Evolutionary conservation across 306 rosid species (phyloP).

Genomic region (Rubus idaeus): DNA sequence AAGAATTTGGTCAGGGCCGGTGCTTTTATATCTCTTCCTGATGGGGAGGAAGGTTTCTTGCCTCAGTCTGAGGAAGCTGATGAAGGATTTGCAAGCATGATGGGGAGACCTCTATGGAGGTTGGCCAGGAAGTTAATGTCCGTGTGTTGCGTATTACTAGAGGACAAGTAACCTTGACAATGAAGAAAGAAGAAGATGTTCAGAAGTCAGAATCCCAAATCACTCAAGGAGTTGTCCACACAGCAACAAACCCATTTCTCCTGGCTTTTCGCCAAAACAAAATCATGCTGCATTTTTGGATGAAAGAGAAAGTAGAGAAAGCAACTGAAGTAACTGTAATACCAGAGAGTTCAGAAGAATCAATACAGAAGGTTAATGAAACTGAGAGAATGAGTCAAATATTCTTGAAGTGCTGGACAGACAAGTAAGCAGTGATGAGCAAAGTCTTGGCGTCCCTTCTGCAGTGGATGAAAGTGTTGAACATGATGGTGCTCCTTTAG

Average conservation of each 20-base stretch:
- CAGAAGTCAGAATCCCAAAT: slow-evolving; percentile 34
- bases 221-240: slow-evolving; percentile 53
- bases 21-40: slow-evolving; percentile 88
- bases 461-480: slow-evolving; percentile 31
- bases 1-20: slow-evolving; percentile 80
- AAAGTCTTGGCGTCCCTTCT: slow-evolving; percentile 34
- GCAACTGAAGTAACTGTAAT: slow-evolving; percentile 37
- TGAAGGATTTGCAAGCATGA: slow-evolving; percentile 63
- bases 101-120: slow-evolving; percentile 69
- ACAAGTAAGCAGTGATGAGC: slow-evolving; percentile 29
- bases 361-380: slow-evolving; percentile 39
- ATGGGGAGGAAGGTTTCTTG: slow-evolving; percentile 97
- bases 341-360: slow-evolving; percentile 40
- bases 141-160: slow-evolving; percentile 76
- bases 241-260: slow-evolving; percentile 83
- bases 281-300: slow-evolving; percentile 75
- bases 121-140: slow-evolving; percentile 81
- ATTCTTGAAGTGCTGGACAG: slow-evolving; percentile 39
- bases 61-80: slow-evolving; percentile 73
- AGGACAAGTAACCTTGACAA: slow-evolving; percentile 88
- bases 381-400: slow-evolving; percentile 35
- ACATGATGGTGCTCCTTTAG: slow-evolving; percentile 33
- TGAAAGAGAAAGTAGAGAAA: slow-evolving; percentile 54
- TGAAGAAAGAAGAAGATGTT: slow-evolving; percentile 82
- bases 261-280: slow-evolving; percentile 88